These are phyloP conservation scores for Solanum hybrid DNA, from an alignment of 305 asterid genomes.

Conservation along the genomic window DNA sequence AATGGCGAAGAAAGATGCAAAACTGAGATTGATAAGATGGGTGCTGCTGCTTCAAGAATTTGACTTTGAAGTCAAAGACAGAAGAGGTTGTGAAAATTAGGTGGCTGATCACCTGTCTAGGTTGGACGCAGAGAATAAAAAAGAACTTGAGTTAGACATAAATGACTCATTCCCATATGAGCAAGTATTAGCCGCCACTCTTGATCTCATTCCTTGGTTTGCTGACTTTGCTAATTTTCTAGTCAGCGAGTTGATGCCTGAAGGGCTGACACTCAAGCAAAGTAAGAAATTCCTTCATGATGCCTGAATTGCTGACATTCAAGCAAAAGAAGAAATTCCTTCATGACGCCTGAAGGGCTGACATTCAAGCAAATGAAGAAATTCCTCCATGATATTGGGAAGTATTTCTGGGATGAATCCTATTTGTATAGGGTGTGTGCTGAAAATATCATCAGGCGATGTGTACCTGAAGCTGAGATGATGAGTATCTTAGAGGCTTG, in stretches of 20 bases:
- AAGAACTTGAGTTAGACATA: not conserved
- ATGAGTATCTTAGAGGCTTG: not conserved
- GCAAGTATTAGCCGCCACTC: not conserved
- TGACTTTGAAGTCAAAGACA: not conserved
- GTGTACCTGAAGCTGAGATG: not conserved
- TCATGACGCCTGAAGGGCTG: not conserved
- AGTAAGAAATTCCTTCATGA: not conserved
- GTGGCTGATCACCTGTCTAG: not conserved
- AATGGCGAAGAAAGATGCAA: not conserved
- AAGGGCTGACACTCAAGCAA: not conserved
- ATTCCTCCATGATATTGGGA: not conserved
- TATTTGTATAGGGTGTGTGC: not conserved
- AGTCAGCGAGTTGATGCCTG: not conserved
- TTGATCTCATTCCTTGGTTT: not conserved
- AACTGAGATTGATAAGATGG: not conserved
- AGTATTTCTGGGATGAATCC: not conserved
- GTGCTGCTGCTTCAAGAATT: not conserved
- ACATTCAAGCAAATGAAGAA: not conserved
- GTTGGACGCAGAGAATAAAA: not conserved
- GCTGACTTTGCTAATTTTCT: not conserved
- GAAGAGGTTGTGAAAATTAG: not conserved
- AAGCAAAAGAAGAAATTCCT: not conserved
- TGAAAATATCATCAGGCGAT: not conserved
- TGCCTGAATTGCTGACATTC: not conserved
- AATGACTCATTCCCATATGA: not conserved